phyloP scores from a whole-genome alignment of 2,329 filamentous ascomycete species.

The Chaetomiaceae sp. region DNA sequence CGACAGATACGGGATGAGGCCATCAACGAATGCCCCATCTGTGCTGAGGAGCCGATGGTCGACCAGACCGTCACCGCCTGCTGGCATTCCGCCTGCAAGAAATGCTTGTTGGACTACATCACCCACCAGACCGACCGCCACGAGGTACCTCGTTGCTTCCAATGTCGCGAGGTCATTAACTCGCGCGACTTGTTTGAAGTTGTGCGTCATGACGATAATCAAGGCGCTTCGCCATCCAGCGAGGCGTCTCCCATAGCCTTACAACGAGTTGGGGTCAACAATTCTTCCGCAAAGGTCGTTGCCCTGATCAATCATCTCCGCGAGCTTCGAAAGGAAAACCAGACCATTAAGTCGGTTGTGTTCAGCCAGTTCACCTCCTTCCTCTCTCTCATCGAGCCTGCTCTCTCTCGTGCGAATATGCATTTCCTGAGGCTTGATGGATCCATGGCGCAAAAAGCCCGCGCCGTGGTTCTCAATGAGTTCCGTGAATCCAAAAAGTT shows the following conservation, averaged over 20 bases:
- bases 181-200: constrained; percentile 88
- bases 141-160: constrained; percentile 77
- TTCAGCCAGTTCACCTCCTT: constrained; percentile 99
- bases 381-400: constrained; percentile 82
- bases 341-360: constrained; percentile 77
- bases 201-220: constrained; percentile 66
- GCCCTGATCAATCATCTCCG: constrained; percentile 73
- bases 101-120: constrained; percentile 86
- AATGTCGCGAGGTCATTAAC: constrained; percentile 79
- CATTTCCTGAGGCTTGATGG: constrained; percentile 85
- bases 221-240: constrained; percentile 35
- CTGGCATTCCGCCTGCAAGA: constrained; percentile 96
- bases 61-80: constrained; percentile 92
- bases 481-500: constrained; percentile 63
- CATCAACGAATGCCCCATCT: constrained; percentile 87
- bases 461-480: constrained; percentile 69
- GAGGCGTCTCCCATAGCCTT: constrained; percentile 52
- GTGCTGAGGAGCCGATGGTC: constrained; percentile 91
- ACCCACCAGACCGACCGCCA: constrained; percentile 76
- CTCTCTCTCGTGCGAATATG: constrained; percentile 67
- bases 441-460: constrained; percentile 78
- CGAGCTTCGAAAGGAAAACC: constrained; percentile 58
- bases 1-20: constrained; percentile 88
- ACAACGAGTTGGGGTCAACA: constrained; percentile 54
- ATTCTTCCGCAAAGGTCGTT: constrained; percentile 85